Conservation (phyloP, 2,329 filamentous ascomycete species). For the Penicillium sclerotigenum region DNA sequence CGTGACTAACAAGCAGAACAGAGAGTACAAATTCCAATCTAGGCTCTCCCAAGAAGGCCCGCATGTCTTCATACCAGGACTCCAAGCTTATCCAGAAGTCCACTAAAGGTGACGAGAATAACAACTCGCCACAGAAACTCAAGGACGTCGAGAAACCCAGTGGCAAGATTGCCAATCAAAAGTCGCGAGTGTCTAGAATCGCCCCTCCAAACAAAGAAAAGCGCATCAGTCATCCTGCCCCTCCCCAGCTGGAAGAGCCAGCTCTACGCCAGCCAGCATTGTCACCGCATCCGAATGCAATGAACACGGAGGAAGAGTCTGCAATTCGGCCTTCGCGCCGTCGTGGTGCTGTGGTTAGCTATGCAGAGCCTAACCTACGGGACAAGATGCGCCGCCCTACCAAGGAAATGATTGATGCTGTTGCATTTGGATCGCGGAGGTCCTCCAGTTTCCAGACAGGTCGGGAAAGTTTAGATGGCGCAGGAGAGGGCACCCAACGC, state of each 20-base stretch:
- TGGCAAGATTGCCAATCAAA: conserved; percentile 5
- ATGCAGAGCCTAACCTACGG: conserved; percentile 75
- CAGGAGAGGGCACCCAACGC: conserved; percentile 1
- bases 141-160: conserved; percentile 12
- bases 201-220: conserved; percentile 14
- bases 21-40: conserved; percentile 51
- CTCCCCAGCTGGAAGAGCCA: conserved; percentile 9
- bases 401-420: conserved; percentile 71
- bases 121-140: conserved; percentile 13
- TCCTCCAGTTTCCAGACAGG: conserved; percentile 46
- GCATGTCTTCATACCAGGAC: conserved; percentile 13
- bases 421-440: conserved; percentile 50
- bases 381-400: conserved; percentile 82
- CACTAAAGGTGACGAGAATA: conserved; percentile 16
- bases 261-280: background rate
- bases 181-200: conserved; percentile 9
- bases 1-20: conserved; percentile 26
- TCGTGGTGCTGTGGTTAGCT: conserved; percentile 67
- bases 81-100: conserved; percentile 12
- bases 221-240: conserved; percentile 7
- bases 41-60: conserved; percentile 31
- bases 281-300: conserved; percentile 5
- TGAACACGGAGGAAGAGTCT: conserved; percentile 11
- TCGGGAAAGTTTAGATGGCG: conserved; percentile 42
- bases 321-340: conserved; percentile 60